Evolutionary conservation across 257 asterid species (phyloP), one percentile per base, ranked within the genome.

Genomic region (Prunella vulgaris): DNA sequence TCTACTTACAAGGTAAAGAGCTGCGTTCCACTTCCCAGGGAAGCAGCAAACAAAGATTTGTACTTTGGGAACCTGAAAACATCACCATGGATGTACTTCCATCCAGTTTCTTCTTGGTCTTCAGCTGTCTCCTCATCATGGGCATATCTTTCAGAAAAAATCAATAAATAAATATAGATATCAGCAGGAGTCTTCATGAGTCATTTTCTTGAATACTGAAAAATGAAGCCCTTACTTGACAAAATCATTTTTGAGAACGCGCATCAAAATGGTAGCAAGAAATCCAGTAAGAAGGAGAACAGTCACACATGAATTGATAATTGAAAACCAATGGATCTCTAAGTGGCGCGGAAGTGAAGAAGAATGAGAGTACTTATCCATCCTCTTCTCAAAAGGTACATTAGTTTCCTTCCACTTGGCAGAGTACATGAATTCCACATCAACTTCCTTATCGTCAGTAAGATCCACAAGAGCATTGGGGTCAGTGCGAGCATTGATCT

Each of bases 61-160:
- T 86, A 71, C 70, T 81, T 75, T 0, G 90, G 91, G 69, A 83
- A 84, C 75, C 96, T 81, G 72, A 88, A 86, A 51, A 83, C 96
- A 83, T 88, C 96, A 1, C 96, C 90, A 38, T 89, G 89, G 61
- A 89, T 83, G 77, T 85, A 83, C 61, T 89, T 89, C 96, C 93
- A 89, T 42, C 93, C 94, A 12, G 88, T 86, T 78, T 89, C 92
- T 74, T 89, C 95, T 66, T 83, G 95, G 71, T 85, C 85, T 7
- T 87, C 89, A 25, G 76, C 89, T 44, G 85, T 67, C 73, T 87
- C 95, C 77, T 87, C 95, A 42, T 87, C 92, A 60, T 83, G 91
- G n/a, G 95, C 85, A 70, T 87, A 87, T 74, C 95, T 87, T 66
- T 5, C 6, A 59, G 73, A 40, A 46, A 2, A 59, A 60, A n/a